Conservation (phyloP, 2,329 filamentous ascomycete genomes). For the Cladosporium oxysporum region DNA sequence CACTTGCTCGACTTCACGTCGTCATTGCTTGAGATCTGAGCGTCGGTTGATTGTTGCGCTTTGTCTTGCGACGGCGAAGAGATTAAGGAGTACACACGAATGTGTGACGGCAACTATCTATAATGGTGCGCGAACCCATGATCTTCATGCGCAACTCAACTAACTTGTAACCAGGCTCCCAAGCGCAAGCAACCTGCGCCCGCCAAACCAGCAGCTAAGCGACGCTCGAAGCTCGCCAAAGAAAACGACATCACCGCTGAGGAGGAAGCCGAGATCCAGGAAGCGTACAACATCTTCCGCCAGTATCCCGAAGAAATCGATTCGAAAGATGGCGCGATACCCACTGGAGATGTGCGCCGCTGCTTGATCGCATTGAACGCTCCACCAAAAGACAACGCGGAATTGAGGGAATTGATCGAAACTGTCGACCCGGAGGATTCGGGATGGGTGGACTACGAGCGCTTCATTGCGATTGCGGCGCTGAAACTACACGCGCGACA, state of each 20-base stretch:
- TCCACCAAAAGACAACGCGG: conserved; percentile 61
- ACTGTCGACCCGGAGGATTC: conserved; percentile 81
- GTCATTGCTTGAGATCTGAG: conserved; percentile 13
- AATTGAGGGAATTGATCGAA: conserved; percentile 74
- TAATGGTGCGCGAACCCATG: background rate
- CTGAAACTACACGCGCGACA: conserved; percentile 71
- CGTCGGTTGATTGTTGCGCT: background rate
- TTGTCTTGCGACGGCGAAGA: background rate
- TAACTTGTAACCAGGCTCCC: conserved; percentile 28
- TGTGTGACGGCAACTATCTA: background rate
- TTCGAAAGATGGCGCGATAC: conserved; percentile 59
- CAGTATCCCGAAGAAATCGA: conserved; percentile 52
- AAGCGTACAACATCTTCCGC: conserved; percentile 81
- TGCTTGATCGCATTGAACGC: conserved; percentile 72
- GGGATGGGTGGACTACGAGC: conserved; percentile 75
- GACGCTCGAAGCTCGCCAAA: conserved; percentile 85
- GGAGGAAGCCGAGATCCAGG: conserved; percentile 86
- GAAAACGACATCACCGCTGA: conserved; percentile 82
- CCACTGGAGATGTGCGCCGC: conserved; percentile 48
- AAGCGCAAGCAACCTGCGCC: conserved; percentile 35
- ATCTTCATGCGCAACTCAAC: background rate
- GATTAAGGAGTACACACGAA: background rate
- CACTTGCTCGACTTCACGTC: conserved; percentile 12
- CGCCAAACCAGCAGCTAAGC: conserved; percentile 46
- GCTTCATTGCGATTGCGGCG: conserved; percentile 85